Percentiles rank a stretch among this genome's conserved stretches.
These are phyloP conservation scores for Corylus heterophylla DNA, from an alignment of 306 rosid species.

Conservation along the genomic window DNA sequence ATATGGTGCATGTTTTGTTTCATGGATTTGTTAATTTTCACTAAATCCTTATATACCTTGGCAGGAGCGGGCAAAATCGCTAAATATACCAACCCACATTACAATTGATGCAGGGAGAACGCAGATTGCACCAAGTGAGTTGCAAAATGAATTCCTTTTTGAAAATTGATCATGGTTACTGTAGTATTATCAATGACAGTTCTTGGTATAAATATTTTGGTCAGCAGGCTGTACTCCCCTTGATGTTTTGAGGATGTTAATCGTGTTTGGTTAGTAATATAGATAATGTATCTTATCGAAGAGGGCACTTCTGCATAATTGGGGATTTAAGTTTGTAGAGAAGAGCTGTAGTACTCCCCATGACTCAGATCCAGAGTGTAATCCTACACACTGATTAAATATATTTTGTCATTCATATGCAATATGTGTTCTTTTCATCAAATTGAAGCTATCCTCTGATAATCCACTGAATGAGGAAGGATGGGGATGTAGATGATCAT, in stretches of 20 bases:
- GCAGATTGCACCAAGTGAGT: conserved; percentile 96
- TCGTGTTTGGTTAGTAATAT: too few relatives aligned
- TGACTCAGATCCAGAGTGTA: too few relatives aligned
- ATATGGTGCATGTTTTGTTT: background rate
- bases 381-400: background rate
- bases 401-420: background rate
- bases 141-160: conserved; percentile 18
- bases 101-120: conserved; percentile 98
- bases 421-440: background rate
- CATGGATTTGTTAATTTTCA: conserved; percentile 5
- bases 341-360: too few relatives aligned
- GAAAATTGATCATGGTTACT: background rate
- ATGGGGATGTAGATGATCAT: too few relatives aligned
- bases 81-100: conserved; percentile 79
- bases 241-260: too few relatives aligned
- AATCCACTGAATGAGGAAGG: background rate
- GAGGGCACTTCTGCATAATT: too few relatives aligned
- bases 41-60: conserved; percentile 14
- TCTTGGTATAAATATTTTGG: too few relatives aligned
- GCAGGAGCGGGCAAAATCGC: conserved; percentile 82
- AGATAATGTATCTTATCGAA: too few relatives aligned
- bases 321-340: too few relatives aligned
- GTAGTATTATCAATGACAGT: background rate
- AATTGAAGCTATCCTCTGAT: background rate
- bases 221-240: too few relatives aligned